A percentile compares a stretch with the other conserved stretches of the same genome.
These are phyloP conservation scores for Canna indica DNA, from an alignment of 176 grass and related monocot genomes.

Conservation along the genomic window DNA sequence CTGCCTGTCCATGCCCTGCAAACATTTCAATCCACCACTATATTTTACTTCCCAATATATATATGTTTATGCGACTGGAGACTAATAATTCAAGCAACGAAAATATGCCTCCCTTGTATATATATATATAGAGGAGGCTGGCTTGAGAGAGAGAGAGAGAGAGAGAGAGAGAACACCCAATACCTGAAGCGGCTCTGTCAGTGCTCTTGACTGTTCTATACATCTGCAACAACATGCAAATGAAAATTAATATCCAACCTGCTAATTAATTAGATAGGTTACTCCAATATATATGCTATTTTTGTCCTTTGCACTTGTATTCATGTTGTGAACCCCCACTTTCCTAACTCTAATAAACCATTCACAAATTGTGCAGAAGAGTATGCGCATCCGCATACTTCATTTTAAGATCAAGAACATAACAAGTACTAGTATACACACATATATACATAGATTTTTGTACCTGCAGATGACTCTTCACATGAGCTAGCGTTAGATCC, in stretches of 20 bases:
- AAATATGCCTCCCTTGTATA: too few species aligned
- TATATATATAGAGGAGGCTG: too few species aligned
- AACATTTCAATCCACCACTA: too few species aligned
- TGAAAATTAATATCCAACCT: background rate
- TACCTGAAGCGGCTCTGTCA: slow-evolving; percentile 63
- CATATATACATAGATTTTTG: too few species aligned
- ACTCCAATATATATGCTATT: slow-evolving; percentile 17
- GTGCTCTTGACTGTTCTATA: slow-evolving; percentile 95
- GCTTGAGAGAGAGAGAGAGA: slow-evolving; percentile 4
- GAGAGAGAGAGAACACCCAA: slow-evolving; percentile 21
- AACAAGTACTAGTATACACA: too few species aligned
- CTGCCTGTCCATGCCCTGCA: slow-evolving; percentile 21
- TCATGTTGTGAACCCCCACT: slow-evolving; percentile 11
- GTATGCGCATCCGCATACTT: background rate
- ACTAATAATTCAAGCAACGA: slow-evolving; percentile 16
- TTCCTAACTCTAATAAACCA: slow-evolving; percentile 29
- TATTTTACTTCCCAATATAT: too few species aligned
- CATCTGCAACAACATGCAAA: slow-evolving; percentile 59
- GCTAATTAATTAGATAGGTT: slow-evolving; percentile 3
- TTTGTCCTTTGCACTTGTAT: slow-evolving; percentile 30
- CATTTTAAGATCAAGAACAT: background rate
- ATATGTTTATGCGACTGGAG: too few species aligned
- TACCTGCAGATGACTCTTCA: slow-evolving; percentile 99
- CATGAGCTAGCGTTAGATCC: slow-evolving; percentile 92
- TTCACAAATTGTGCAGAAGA: background rate